Base-by-base conservation (phyloP, 2,329 filamentous ascomycete genomes). In the Clonostachys chloroleuca region DNA sequence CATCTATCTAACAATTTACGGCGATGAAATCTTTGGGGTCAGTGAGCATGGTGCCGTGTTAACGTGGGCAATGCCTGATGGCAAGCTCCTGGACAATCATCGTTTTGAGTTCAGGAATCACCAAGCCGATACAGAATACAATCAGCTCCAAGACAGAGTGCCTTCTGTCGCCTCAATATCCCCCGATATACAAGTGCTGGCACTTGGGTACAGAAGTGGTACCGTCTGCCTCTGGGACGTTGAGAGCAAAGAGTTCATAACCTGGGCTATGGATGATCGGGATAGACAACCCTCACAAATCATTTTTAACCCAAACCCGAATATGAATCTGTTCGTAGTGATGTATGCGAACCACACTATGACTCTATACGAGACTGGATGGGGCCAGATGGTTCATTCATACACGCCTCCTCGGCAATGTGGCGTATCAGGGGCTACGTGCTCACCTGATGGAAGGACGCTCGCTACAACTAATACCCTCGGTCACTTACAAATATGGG, bases 261-360 rank as follows among this genome's bases (percentile, higher is more conserved):
- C 51, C 10, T 58, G 52, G 51, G 54, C 53, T 18, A 34, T 46
- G 17, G 56, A 58, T 42, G 50, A 51, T 6, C 18, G 49, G 6
- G 46, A 50, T 17, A 42, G 49, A 13, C 37, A 48, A 10, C 47
- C 49, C 1, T 30, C 46, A 10, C 44, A 50, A 7, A 34, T 58
- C 18, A 36, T 58, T 4, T 58, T 58, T 46, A 57, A 57, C 45
- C 54, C 54, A 5, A 54, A 56, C 35, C 50, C 54, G 1, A 48
- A 48, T 18, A 45, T 58, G 12, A 43, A 47, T 6, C 42, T 58
- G 20, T 47, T 58, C 1, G 48, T 58, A 12, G 50, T 57, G n/a
- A 39, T 52, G 10, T 58, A 53, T 43, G 47, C 36, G 4, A 46
- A 56, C 40, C 50, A 50, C n/a, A 43, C 49, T 6, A 42, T 58